Evolutionary conservation across 805 yeast species (phyloP).

Genomic region (Peterozyma toletana): DNA sequence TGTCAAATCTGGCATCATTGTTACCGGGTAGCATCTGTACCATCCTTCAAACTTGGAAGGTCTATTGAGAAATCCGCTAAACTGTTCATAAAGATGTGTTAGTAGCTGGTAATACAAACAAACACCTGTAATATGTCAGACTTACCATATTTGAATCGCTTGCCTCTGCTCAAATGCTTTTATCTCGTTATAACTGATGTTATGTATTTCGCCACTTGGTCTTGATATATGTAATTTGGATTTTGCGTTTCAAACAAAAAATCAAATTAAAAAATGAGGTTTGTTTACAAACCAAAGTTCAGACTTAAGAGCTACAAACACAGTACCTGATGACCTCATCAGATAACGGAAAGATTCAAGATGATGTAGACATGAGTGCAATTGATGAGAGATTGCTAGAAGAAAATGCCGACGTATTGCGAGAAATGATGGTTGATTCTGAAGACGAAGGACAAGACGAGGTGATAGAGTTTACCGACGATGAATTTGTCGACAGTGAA

Average conservation of each 20-base stretch:
- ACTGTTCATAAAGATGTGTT: conserved; percentile 2
- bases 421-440: not conserved
- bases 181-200: too few species aligned
- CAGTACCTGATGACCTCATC: conserved; percentile 13
- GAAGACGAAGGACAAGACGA: conserved; percentile 14
- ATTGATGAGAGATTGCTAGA: not conserved
- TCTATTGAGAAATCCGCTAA: conserved; percentile 5
- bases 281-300: too few species aligned
- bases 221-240: too few species aligned
- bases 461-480: conserved; percentile 8
- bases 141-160: not conserved
- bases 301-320: too few species aligned
- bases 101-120: not conserved
- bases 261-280: too few species aligned
- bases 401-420: conserved; percentile 2
- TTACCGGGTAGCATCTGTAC: conserved; percentile 87
- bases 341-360: not conserved
- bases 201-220: too few species aligned
- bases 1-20: conserved; percentile 76
- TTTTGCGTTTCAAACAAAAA: too few species aligned
- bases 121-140: not conserved
- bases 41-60: conserved; percentile 64
- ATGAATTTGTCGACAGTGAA: conserved; percentile 6
- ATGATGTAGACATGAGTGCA: not conserved
- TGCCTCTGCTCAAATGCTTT: too few species aligned